Evolutionary conservation across 352 stramenopile genomes (phyloP).

Genomic region (Globisporangium radiosum): DNA sequence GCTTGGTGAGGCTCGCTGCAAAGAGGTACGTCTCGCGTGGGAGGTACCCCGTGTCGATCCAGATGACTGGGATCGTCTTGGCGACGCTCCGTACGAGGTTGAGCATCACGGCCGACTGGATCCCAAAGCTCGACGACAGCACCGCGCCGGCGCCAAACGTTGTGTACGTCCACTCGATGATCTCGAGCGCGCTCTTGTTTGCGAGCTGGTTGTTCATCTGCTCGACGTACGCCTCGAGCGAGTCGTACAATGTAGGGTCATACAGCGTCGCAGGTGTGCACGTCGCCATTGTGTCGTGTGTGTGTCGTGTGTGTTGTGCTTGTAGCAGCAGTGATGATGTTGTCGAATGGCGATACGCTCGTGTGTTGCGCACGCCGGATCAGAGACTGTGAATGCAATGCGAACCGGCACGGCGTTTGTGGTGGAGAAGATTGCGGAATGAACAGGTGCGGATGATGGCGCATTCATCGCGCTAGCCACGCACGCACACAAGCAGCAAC

Average conservation of each 20-base stretch:
- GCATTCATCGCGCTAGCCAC: neutral
- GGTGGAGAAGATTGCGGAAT: conserved; percentile 8
- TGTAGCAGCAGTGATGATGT: neutral
- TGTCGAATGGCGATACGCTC: too few relatives aligned
- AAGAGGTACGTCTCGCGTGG: conserved; percentile 83
- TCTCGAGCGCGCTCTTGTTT: conserved; percentile 44
- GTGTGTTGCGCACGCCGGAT: too few relatives aligned
- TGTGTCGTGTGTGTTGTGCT: neutral
- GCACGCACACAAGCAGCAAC: too few relatives aligned
- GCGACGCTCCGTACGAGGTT: conserved; percentile 54
- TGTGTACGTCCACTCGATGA: conserved; percentile 62
- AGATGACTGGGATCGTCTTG: conserved; percentile 61
- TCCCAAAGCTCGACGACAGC: conserved; percentile 84
- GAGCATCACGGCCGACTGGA: conserved; percentile 83
- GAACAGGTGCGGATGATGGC: conserved; percentile 1
- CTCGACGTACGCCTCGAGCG: conserved; percentile 58
- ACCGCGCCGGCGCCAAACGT: conserved; percentile 63
- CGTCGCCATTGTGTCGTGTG: neutral
- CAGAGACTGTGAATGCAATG: too few relatives aligned
- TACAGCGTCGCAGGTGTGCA: conserved; percentile 6
- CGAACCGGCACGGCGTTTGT: too few relatives aligned
- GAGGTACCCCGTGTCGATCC: conserved; percentile 83
- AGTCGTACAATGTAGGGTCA: conserved; percentile 38
- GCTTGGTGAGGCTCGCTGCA: conserved; percentile 48
- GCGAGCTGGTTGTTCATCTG: conserved; percentile 54